A percentile compares a stretch with the other conserved stretches of the same genome.
Evolutionary conservation across 1,284 basidiomycete genomes (phyloP).

Genomic region (Microbotryum violaceum): DNA sequence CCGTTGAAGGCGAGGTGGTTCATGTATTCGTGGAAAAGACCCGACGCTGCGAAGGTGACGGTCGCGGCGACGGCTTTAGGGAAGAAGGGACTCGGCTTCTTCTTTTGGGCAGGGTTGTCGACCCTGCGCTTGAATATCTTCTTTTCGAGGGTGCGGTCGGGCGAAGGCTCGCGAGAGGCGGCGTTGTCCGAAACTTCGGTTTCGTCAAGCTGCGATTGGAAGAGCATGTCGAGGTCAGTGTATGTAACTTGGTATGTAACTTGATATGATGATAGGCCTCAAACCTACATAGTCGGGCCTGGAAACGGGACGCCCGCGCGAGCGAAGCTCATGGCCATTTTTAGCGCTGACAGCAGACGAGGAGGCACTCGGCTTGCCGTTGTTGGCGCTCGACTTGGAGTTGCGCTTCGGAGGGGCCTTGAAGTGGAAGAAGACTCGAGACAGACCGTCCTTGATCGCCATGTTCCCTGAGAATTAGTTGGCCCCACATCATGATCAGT

Average conservation of each 20-base stretch:
- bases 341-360: background rate
- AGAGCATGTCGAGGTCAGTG: background rate
- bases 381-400: background rate
- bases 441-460: constrained; percentile 4
- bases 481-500: too few relatives aligned
- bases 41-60: background rate
- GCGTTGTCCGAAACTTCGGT: constrained; percentile 1
- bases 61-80: constrained; percentile 2
- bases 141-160: background rate
- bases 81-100: constrained; percentile 3
- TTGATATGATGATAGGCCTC: too few relatives aligned
- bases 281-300: background rate
- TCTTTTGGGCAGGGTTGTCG: background rate
- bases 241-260: background rate
- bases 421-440: constrained; percentile 11
- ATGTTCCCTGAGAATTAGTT: background rate
- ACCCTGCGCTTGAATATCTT: background rate
- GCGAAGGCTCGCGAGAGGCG: background rate
- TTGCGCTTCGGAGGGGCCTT: constrained; percentile 1
- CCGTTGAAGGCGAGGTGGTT: constrained; percentile 6
- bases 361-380: constrained; percentile 2
- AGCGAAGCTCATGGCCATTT: background rate
- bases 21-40: constrained; percentile 11
- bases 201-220: background rate
- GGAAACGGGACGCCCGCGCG: background rate